Evolutionary conservation across 805 yeast genomes (phyloP), one percentile per base, ranked within the genome.

Genomic region (Starmerella khaoyaiensis): DNA sequence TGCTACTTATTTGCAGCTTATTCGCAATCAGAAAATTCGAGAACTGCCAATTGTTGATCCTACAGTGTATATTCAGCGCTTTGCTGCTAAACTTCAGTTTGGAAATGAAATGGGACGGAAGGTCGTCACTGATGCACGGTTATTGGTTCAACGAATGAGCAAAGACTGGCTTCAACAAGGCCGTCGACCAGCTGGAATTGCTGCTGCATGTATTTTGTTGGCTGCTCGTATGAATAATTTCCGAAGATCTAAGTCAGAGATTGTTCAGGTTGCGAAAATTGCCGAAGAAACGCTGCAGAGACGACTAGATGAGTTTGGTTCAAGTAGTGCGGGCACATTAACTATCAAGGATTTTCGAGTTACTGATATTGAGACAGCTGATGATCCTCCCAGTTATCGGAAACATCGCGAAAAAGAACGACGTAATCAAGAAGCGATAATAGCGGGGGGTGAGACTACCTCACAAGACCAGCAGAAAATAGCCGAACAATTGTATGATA

Each of bases 211-310:
- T 59, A 65, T 90, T 2, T 56, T 93, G 31, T 61, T 90, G 35
- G 98, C 99, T 0, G 90, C 96, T 2, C 70, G 98, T 59, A 93
- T 90, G 97, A 90, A 90, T 60, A 86, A 86, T 54, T 76, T 80
- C 55, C 69, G 95, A 53, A 68, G 97, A 53, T 77, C 93, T 2
- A 94, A 87, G 56, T 71, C 86, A 1, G 97, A 93, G 56, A 78
- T 90, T 37, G 96, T 87, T 14, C 87, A 93, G 0, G 90, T 90
- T 6, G 87, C 97, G 1, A 94, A 83, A 56, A 86, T 90, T 19
- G 95, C 94, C 5, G 93, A 83, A 51, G 90, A 80, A 42, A 93
- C 99, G 1, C 67, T 90, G 33, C 97, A 90, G 55, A 71, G 81
- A 47, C 69, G 99, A 48, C 67, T 90, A 47, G 79, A 79, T 49